A percentile compares a stretch with the other conserved stretches of the same genome.
phyloP scores from a whole-genome alignment of 768 basidiomycete species.

The Pleurotus salmoneostramineus region DNA sequence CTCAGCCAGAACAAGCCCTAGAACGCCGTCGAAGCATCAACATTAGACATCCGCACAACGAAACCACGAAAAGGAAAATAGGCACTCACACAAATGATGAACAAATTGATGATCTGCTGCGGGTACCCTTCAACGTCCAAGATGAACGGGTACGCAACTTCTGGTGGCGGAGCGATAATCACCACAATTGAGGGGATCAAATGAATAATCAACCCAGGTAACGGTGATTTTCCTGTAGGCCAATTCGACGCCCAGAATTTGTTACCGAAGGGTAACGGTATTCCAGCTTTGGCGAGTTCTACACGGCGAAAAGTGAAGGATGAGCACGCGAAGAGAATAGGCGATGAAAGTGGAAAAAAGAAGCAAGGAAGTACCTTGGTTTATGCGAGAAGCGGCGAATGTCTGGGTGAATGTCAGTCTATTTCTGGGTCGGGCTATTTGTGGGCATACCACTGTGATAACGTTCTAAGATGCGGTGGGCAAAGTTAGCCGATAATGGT shows the following conservation, averaged over 20 bases:
- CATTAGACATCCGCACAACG: background rate
- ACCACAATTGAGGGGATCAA: conserved; percentile 52
- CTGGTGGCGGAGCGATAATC: conserved; percentile 49
- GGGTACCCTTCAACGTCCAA: conserved; percentile 55
- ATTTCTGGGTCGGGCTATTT: background rate
- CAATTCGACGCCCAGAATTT: conserved; percentile 61
- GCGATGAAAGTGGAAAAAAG: background rate
- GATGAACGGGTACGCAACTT: conserved; percentile 57
- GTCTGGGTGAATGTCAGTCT: conserved; percentile 26
- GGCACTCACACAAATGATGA: conserved; percentile 47
- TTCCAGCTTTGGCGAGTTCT: conserved; percentile 61
- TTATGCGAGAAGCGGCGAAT: conserved; percentile 46
- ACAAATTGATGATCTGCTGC: conserved; percentile 50
- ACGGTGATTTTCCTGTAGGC: conserved; percentile 53
- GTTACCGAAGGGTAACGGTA: conserved; percentile 58
- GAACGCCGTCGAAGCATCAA: background rate
- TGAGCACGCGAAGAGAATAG: background rate
- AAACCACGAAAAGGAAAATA: background rate
- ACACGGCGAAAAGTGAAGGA: background rate
- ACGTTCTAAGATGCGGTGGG: conserved; percentile 29
- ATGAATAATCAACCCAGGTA: conserved; percentile 53
- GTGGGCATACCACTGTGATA: conserved; percentile 19
- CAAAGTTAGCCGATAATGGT: conserved; percentile 13
- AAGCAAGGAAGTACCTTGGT: conserved; percentile 37
- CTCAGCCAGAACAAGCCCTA: conserved; percentile 56